Conservation (phyloP, 169 alveolate species). For the Babesia microti region DNA sequence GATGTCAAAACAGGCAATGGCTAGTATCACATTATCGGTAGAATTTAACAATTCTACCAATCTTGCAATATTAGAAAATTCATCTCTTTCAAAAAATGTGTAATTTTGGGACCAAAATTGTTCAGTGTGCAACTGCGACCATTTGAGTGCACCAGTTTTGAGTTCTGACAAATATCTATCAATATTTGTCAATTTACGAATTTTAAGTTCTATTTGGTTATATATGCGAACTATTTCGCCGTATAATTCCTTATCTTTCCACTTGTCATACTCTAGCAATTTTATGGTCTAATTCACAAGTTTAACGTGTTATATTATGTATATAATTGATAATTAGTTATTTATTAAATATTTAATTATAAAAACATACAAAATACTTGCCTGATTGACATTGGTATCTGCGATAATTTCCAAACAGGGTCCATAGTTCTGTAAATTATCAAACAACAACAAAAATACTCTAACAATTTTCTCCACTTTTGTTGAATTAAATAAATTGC, state of each 20-base stretch:
- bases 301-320: constrained; percentile 14
- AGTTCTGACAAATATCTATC: constrained; percentile 66
- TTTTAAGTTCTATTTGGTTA: not conserved
- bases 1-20: constrained; percentile 78
- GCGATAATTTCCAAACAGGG: constrained; percentile 57
- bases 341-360: constrained; percentile 19
- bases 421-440: constrained; percentile 43
- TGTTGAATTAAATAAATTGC: constrained; percentile 48
- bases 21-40: constrained; percentile 61
- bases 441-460: constrained; percentile 44
- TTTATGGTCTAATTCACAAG: constrained; percentile 42
- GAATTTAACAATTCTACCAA: constrained; percentile 58
- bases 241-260: constrained; percentile 70
- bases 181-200: constrained; percentile 40
- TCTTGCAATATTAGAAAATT: constrained; percentile 61
- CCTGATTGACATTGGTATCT: constrained; percentile 60
- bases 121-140: constrained; percentile 73
- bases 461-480: constrained; percentile 54
- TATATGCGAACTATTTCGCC: constrained; percentile 32
- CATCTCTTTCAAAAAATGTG: constrained; percentile 65
- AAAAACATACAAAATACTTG: constrained; percentile 16
- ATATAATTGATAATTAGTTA: constrained; percentile 14
- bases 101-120: constrained; percentile 67
- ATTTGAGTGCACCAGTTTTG: constrained; percentile 56
- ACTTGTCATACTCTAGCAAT: constrained; percentile 66